phyloP scores from a whole-genome alignment of 2,329 filamentous ascomycete genomes.

The Aphanoascus verrucosus region DNA sequence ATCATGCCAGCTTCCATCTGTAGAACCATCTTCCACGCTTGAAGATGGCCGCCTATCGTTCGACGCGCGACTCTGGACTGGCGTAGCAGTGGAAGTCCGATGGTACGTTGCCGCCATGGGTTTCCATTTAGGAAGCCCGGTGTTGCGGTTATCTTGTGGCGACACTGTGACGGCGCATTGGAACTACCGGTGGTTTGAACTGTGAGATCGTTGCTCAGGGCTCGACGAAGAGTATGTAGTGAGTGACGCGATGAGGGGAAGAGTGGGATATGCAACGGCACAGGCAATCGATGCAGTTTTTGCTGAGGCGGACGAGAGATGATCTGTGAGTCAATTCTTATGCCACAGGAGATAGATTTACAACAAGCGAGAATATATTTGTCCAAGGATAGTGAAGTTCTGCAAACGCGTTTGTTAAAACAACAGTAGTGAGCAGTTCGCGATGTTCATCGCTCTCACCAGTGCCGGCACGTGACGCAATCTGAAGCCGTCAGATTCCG shows the following conservation, averaged over 20 bases:
- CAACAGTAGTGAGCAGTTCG: no score
- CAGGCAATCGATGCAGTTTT: no score
- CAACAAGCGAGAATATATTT: no score
- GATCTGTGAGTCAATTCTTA: no score
- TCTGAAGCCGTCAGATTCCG: no score
- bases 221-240: background rate
- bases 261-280: background rate
- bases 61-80: conserved; percentile 32
- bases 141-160: conserved; percentile 14
- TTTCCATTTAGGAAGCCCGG: conserved; percentile 33
- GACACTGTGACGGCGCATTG: conserved; percentile 14
- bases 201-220: background rate
- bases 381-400: no score
- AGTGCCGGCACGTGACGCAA: no score
- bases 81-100: conserved; percentile 33
- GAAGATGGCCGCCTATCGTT: conserved; percentile 29
- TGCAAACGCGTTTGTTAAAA: no score
- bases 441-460: no score
- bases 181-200: background rate
- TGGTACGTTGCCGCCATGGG: conserved; percentile 38
- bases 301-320: no score
- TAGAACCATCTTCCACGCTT: conserved; percentile 31
- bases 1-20: conserved; percentile 32
- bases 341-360: no score
- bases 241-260: background rate